Evolutionary conservation across 2,329 filamentous ascomycete genomes (phyloP), one percentile per base, ranked within the genome.

Genomic region (Phoma herbarum): DNA sequence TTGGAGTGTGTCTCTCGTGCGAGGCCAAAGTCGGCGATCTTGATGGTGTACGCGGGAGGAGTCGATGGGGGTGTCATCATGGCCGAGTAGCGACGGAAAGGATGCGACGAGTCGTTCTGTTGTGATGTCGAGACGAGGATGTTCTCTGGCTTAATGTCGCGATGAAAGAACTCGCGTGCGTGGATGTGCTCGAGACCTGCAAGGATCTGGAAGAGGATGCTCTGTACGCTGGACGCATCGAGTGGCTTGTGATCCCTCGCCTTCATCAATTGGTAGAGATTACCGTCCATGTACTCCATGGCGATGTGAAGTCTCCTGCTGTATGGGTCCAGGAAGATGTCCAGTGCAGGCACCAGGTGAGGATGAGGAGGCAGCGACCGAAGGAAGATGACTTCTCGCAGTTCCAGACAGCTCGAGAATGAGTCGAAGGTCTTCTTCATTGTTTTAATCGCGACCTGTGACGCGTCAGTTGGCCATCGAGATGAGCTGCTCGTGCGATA

Each of bases 221-320:
- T 98, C 84, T 99, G 98, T 61, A 99, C 95, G 70, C 92, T 96
- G 61, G 86, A 87, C 53, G 91, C 90, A 73, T 99, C 95, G 26
- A 99, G 85, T 63, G 85, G 90, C 79, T 98, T 98, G 83, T 97
- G 94, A 68, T 99, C 95, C 60, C 95, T 88, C 51, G 95, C 90
- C 82, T 99, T 99, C 95, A 99, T 99, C 63, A 99, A 81, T 79
- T 99, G 95, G 78, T 99, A 99, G 1, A 99, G 85, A 78, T 99
- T 99, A 49, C 95, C 95, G 77, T 99, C 95, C 95, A 99, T 99
- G 79, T 96, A 97, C 81, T 99, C 95, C 95, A 99, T 99, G 74
- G 87, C 89, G 67, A 99, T 99, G 79, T 99, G 95, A 43, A 99
- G 88, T 80, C 97, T 97, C 81, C 93, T 96, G 80, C 86, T 97